Evolutionary conservation across 106 monocot species (phyloP).

Genomic region (Dioscorea zingiberensis): DNA sequence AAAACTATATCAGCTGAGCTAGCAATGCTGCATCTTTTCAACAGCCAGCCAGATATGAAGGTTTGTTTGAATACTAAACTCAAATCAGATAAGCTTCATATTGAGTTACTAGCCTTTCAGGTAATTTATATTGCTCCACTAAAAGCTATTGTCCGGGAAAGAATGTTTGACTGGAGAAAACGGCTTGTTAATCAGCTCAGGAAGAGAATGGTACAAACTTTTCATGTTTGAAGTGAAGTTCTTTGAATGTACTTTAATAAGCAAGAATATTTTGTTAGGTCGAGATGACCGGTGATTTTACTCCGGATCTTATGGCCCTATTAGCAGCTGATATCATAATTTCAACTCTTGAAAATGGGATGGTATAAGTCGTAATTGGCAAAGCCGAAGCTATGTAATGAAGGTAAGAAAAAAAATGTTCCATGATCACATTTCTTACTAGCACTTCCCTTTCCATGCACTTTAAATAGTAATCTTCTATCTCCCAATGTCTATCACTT

Average conservation of each 20-base stretch:
- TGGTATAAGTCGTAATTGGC: slow-evolving; percentile 89
- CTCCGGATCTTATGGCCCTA: slow-evolving; percentile 78
- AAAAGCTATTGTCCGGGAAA: slow-evolving; percentile 90
- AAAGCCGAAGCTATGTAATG: slow-evolving; percentile 80
- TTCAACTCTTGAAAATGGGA: slow-evolving; percentile 98
- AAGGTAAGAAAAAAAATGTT: slow-evolving; percentile 32
- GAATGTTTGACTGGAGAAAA: slow-evolving; percentile 95
- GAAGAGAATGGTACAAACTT: slow-evolving; percentile 61
- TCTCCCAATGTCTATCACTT: not conserved
- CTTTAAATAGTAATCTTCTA: not conserved
- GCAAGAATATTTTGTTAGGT: slow-evolving; percentile 34
- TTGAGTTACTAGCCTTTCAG: slow-evolving; percentile 23
- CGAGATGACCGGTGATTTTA: slow-evolving; percentile 96
- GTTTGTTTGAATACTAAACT: slow-evolving; percentile 12
- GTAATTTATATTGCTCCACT: slow-evolving; percentile 96
- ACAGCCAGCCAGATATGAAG: slow-evolving; percentile 92
- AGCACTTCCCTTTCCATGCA: not conserved
- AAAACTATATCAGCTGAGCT: slow-evolving; percentile 98
- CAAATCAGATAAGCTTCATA: not conserved
- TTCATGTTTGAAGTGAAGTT: not conserved
- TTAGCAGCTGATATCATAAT: slow-evolving; percentile 89
- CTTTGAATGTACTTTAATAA: too few species aligned
- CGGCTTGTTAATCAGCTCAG: slow-evolving; percentile 74
- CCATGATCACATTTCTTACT: not conserved
- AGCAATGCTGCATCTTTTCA: slow-evolving; percentile 86